Evolutionary conservation across 2,329 filamentous ascomycete genomes (phyloP).

Genomic region (Penicillium griseofulvum): DNA sequence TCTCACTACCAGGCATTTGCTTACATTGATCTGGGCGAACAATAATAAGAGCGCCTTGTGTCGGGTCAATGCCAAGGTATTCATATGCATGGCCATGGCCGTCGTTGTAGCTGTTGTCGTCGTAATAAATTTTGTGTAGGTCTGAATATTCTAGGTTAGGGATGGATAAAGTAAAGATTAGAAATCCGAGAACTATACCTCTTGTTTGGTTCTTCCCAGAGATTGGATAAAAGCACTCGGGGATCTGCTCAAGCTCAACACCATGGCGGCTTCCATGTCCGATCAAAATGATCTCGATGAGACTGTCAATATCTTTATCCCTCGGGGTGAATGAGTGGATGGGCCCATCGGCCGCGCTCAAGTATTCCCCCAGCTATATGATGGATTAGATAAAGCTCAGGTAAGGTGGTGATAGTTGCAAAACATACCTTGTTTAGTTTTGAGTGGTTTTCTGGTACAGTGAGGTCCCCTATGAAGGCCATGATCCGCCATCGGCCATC

Average conservation of each 20-base stretch:
- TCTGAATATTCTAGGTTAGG: constrained; percentile 37
- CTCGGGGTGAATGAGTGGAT: constrained; percentile 45
- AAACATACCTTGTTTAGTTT: constrained; percentile 42
- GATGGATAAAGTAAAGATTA: not conserved
- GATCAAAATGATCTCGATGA: constrained; percentile 59
- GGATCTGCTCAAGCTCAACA: constrained; percentile 55
- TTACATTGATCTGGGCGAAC: constrained; percentile 63
- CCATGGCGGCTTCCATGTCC: constrained; percentile 49
- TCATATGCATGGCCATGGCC: constrained; percentile 59
- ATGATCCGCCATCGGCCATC: constrained; percentile 54
- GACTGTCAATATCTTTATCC: constrained; percentile 49
- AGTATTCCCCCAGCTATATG: constrained; percentile 41
- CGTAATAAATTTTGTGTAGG: constrained; percentile 58
- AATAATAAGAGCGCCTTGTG: constrained; percentile 50
- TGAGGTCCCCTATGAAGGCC: constrained; percentile 50
- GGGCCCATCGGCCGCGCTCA: constrained; percentile 43
- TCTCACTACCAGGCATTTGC: constrained; percentile 13
- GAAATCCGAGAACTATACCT: constrained; percentile 39
- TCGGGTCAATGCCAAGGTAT: constrained; percentile 52
- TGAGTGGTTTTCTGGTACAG: constrained; percentile 18
- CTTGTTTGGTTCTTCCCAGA: constrained; percentile 56
- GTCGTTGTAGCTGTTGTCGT: constrained; percentile 55
- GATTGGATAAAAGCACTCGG: constrained; percentile 55
- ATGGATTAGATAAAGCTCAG: constrained; percentile 5
- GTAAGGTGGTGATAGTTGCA: not conserved